A percentile compares a stretch with the other conserved stretches of the same genome.
Evolutionary conservation across 768 basidiomycete species (phyloP).

Genomic region (Mycena floridula): DNA sequence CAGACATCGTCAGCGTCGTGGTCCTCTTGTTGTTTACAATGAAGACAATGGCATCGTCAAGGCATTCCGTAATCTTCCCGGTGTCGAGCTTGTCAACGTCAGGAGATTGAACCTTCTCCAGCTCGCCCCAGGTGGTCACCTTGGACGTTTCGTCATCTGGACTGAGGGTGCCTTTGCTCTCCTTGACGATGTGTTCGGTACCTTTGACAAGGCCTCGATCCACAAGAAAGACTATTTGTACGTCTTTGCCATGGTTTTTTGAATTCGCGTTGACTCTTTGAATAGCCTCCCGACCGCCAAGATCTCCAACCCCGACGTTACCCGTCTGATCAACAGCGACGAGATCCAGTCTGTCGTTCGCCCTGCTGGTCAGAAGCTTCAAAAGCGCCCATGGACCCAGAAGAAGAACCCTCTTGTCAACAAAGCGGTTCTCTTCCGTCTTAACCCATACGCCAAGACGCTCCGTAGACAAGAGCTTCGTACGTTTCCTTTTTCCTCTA

Average conservation of each 20-base stretch:
- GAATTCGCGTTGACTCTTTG: neutral
- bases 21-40: constrained; percentile 94
- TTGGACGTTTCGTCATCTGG: constrained; percentile 99
- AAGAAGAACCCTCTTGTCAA: constrained; percentile 98
- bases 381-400: constrained; percentile 96
- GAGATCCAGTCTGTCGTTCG: constrained; percentile 98
- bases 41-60: constrained; percentile 97
- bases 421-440: constrained; percentile 90
- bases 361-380: constrained; percentile 74
- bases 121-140: constrained; percentile 98
- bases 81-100: constrained; percentile 96
- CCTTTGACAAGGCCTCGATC: constrained; percentile 79
- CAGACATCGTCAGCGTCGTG: constrained; percentile 93
- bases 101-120: constrained; percentile 93
- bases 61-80: constrained; percentile 98
- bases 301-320: constrained; percentile 95
- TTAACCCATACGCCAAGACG: constrained; percentile 98
- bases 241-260: constrained; percentile 17
- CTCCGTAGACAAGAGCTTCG: constrained; percentile 84
- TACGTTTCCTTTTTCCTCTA: constrained; percentile 33
- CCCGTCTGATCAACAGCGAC: constrained; percentile 95
- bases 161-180: constrained; percentile 89
- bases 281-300: constrained; percentile 87
- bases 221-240: constrained; percentile 90
- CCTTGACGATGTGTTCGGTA: constrained; percentile 94